phyloP scores from a whole-genome alignment of 2,329 filamentous ascomycete species.

The Alternaria dauci region DNA sequence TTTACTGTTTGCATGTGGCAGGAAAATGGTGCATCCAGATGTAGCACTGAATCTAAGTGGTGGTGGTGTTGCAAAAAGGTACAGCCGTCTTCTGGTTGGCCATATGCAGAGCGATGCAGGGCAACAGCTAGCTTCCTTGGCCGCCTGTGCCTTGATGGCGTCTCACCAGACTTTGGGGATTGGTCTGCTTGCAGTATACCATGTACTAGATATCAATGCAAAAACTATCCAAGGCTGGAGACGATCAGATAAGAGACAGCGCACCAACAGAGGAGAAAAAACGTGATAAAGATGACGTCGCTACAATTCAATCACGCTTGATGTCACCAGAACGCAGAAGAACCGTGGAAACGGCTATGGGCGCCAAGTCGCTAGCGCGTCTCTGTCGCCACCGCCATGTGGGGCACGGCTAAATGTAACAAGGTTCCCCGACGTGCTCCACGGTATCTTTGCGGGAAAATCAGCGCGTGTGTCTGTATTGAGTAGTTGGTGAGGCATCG shows the following conservation, averaged over 20 bases:
- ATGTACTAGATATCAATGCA: not conserved
- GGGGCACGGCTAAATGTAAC: constrained; percentile 9
- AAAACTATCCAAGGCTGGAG: not conserved
- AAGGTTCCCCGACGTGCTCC: constrained; percentile 21
- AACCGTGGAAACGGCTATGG: not conserved
- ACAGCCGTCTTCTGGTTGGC: not conserved
- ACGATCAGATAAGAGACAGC: not conserved
- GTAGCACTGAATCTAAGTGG: not conserved
- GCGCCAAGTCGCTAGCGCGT: constrained; percentile 5
- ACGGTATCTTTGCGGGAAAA: constrained; percentile 7
- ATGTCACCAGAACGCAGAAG: constrained; percentile 4
- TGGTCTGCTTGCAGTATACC: not conserved
- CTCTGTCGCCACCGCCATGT: constrained; percentile 12
- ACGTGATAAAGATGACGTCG: constrained; percentile 10
- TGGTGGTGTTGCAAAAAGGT: constrained; percentile 5
- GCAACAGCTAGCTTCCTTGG: not conserved
- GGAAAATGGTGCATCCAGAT: not conserved
- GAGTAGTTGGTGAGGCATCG: not conserved
- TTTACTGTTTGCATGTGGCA: not conserved
- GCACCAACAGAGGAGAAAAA: not conserved
- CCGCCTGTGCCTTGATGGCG: not conserved
- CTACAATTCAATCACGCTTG: not conserved
- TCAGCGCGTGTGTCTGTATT: constrained; percentile 2
- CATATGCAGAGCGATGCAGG: not conserved
- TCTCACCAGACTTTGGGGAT: not conserved